Evolutionary conservation across 805 yeast species (phyloP), one percentile per base, ranked within the genome.

Genomic region (Hanseniaspora meyeri): DNA sequence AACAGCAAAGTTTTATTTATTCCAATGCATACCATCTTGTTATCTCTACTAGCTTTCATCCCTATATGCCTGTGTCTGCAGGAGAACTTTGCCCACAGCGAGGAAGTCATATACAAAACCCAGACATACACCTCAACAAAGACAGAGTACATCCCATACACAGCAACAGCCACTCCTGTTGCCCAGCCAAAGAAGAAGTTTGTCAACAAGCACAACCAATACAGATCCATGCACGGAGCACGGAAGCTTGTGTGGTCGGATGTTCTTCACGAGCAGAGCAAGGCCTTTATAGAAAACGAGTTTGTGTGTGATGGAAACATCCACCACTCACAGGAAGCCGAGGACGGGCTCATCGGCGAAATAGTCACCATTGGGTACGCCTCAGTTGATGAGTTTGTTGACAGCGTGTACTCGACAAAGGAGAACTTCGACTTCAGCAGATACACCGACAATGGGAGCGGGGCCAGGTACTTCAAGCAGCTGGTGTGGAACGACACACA

Each of bases 381-480:
- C 12, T 14, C 43, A 12, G 39, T 55, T 2, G 58, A 49, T 16
- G 54, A 55, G 31, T 49, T 50, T 20, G 43, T 54, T 54, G 14
- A 39, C 24, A 40, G 20, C 31, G 37, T 51, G 46, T 46, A 49
- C 42, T 27, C 24, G 39, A 49, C 52, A 50, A 17, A 43, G 39
- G 16, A 32, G 12, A 31, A 38, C 29, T 53, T 40, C 14, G 37
- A 29, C 27, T 45, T 48, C 56, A 31, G 20, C 2, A 43, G 31
- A 36, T 83, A 75, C 66, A 62, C 74, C 65, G 63, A 70, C 50
- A 68, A 77, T 3, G 53, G 43, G 20, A 85, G 87, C 2, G 81
- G 83, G 12, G 74, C 74, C 32, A 90, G 87, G 2, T 87, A 95
- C 93, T 87, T 85, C 70, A 85, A 95, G 20, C 93, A 85, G 67